phyloP scores from a whole-genome alignment of 2,329 filamentous ascomycete genomes.

The Colletotrichum sublineola region DNA sequence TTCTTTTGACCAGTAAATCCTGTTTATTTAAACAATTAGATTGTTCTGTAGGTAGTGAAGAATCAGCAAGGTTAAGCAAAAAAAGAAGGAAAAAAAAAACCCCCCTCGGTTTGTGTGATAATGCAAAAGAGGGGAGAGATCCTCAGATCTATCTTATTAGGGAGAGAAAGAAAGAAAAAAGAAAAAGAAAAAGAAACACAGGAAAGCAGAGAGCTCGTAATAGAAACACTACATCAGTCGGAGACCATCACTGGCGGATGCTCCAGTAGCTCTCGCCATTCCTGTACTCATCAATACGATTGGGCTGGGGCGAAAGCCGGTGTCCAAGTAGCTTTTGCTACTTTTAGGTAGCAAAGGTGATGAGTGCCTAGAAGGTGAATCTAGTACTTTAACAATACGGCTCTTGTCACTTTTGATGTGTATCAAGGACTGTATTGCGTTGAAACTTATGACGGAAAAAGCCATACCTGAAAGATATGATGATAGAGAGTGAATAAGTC shows the following conservation, averaged over 20 bases:
- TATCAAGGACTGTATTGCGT: background rate
- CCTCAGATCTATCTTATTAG: background rate
- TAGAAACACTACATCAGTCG: background rate
- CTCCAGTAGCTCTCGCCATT: background rate
- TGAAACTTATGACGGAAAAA: background rate
- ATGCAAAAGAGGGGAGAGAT: background rate
- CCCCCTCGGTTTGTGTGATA: background rate
- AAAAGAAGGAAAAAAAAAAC: background rate
- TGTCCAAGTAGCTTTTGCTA: background rate
- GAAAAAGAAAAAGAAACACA: background rate
- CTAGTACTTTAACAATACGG: background rate
- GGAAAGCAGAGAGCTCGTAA: background rate
- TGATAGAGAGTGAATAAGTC: background rate
- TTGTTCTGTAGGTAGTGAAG: slow-evolving; percentile 14
- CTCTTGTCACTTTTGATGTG: background rate
- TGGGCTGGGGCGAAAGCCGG: background rate
- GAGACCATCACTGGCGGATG: background rate
- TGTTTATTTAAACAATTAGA: slow-evolving; percentile 1
- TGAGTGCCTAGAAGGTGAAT: background rate
- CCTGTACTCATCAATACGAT: background rate
- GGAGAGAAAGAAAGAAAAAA: background rate
- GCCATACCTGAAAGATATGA: background rate
- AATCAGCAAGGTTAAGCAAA: slow-evolving; percentile 8
- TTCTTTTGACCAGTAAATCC: background rate
- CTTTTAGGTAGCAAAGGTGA: background rate